These are phyloP conservation scores for Rostrohypoxylon terebratum DNA, from an alignment of 495 filamentous ascomycete species.

Conservation along the genomic window DNA sequence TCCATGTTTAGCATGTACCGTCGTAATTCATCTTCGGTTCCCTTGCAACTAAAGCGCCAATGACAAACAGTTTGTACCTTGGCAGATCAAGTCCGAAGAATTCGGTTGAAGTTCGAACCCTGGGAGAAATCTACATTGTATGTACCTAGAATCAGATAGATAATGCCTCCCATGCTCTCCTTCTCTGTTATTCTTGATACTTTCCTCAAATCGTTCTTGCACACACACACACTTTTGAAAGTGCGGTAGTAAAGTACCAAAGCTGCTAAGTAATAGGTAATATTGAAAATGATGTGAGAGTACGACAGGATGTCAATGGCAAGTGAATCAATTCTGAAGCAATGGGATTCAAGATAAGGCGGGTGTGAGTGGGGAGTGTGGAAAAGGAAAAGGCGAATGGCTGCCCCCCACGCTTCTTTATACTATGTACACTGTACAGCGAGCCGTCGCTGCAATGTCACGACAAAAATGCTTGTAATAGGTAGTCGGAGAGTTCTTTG, in stretches of 20 bases:
- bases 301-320: not conserved
- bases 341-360: not conserved
- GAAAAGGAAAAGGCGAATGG: constrained; percentile 9
- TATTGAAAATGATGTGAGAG: not conserved
- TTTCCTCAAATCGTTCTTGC: not conserved
- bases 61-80: not conserved
- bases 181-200: not conserved
- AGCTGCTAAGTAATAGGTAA: too few relatives aligned
- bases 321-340: not conserved
- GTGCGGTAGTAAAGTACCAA: too few relatives aligned
- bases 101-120: not conserved
- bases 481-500: not conserved
- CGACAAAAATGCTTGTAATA: not conserved
- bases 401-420: constrained; percentile 13
- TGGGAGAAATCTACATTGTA: not conserved
- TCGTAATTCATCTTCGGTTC: not conserved
- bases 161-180: not conserved
- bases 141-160: too few relatives aligned
- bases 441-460: constrained; percentile 6
- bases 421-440: too few relatives aligned
- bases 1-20: constrained; percentile 1
- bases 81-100: not conserved
- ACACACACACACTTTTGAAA: too few relatives aligned
- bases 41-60: constrained; percentile 1
- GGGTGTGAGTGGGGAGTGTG: constrained; percentile 10